Evolutionary conservation across 768 basidiomycete genomes (phyloP).

Genomic region (Rhodotorula sphaerocarpa): DNA sequence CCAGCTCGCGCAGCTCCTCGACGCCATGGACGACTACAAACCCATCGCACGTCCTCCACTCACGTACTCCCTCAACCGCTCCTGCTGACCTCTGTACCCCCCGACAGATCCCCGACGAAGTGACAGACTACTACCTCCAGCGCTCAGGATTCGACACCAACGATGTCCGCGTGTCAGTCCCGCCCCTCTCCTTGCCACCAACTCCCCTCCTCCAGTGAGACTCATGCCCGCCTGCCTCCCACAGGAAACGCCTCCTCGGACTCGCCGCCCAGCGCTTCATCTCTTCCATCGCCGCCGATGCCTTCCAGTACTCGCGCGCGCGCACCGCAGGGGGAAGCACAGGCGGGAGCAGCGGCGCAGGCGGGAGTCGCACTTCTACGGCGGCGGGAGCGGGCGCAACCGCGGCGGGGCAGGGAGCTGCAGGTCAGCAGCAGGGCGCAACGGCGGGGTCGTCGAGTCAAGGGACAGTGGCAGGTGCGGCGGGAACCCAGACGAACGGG

Average conservation of each 20-base stretch:
- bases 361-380: too few relatives aligned
- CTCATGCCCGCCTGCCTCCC: background rate
- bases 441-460: too few relatives aligned
- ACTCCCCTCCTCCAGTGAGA: background rate
- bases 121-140: slow-evolving; percentile 95
- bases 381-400: background rate
- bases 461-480: too few relatives aligned
- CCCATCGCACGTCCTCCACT: slow-evolving; percentile 60
- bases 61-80: background rate
- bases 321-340: slow-evolving; percentile 58
- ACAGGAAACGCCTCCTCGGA: slow-evolving; percentile 83
- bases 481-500: too few relatives aligned
- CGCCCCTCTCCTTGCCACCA: background rate
- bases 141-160: slow-evolving; percentile 91
- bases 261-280: slow-evolving; percentile 97
- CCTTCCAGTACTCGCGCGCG: slow-evolving; percentile 94
- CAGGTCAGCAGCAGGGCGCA: too few relatives aligned
- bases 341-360: background rate
- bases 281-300: slow-evolving; percentile 90
- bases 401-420: too few relatives aligned
- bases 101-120: slow-evolving; percentile 84
- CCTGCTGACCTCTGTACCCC: background rate
- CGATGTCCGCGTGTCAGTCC: slow-evolving; percentile 74
- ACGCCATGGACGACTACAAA: slow-evolving; percentile 94
- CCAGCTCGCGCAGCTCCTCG: slow-evolving; percentile 82